phyloP scores from a whole-genome alignment of 208 protist genomes.

The Crithidia acanthocephali region DNA sequence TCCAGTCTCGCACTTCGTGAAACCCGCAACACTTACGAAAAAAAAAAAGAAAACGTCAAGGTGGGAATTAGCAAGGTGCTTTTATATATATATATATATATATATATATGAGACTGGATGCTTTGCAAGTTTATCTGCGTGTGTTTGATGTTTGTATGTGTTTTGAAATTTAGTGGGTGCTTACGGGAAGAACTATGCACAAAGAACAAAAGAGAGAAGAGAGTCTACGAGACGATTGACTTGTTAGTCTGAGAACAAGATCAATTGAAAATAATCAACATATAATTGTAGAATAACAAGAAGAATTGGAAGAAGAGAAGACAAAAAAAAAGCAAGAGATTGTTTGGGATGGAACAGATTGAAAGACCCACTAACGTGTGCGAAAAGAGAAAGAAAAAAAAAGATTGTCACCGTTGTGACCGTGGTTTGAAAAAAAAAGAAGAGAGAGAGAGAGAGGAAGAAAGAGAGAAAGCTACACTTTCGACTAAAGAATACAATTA shows the following conservation, averaged over 20 bases:
- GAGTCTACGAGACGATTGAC: background rate
- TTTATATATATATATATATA: no score
- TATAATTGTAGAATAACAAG: background rate
- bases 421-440: background rate
- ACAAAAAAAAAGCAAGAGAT: background rate
- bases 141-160: background rate
- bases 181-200: background rate
- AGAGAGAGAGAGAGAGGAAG: no score
- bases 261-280: background rate
- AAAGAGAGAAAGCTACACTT: background rate
- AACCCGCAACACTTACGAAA: background rate
- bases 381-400: no score
- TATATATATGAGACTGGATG: background rate
- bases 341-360: no score
- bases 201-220: no score
- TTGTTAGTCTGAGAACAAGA: background rate
- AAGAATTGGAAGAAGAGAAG: background rate
- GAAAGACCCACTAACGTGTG: no score
- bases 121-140: background rate
- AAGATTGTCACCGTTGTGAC: no score
- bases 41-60: background rate
- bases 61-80: no score
- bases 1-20: no score
- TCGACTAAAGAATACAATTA: background rate
- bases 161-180: no score